phyloP scores from a whole-genome alignment of 805 yeast genomes.

The Priceomyces fermenticarens region DNA sequence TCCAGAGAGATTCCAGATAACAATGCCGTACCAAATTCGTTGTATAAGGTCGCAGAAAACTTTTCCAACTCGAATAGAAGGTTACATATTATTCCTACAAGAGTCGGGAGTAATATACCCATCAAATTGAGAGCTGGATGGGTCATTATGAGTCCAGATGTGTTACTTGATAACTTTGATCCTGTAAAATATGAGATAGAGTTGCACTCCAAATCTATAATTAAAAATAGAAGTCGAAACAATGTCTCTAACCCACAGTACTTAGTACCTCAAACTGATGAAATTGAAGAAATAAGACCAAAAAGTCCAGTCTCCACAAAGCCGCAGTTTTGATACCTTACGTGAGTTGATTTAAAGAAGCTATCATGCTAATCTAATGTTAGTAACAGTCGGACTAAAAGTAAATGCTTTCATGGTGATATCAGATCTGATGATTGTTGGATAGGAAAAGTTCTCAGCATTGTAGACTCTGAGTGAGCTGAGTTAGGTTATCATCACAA shows the following conservation, averaged over 20 bases:
- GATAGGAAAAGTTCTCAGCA: constrained; percentile 49
- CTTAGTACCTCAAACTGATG: constrained; percentile 62
- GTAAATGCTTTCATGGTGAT: neutral
- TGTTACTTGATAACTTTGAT: constrained; percentile 65
- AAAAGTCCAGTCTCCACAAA: constrained; percentile 57
- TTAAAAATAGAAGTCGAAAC: constrained; percentile 24
- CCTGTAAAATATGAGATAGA: constrained; percentile 30
- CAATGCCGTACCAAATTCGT: constrained; percentile 56
- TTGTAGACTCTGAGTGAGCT: constrained; percentile 55
- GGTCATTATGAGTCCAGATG: constrained; percentile 84
- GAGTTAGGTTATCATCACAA: constrained; percentile 54
- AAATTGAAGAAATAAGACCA: constrained; percentile 80
- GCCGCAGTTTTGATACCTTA: neutral
- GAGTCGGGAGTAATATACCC: constrained; percentile 62
- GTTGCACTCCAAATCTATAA: constrained; percentile 26
- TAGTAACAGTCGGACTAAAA: neutral
- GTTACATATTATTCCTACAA: constrained; percentile 78
- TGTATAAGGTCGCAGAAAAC: constrained; percentile 83
- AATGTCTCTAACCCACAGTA: constrained; percentile 42
- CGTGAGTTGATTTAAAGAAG: neutral
- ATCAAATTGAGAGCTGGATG: constrained; percentile 78
- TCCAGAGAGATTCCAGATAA: constrained; percentile 2
- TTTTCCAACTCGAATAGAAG: constrained; percentile 80
- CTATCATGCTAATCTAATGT: no score
- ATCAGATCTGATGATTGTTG: constrained; percentile 49